Evolutionary conservation across 164 flowering plant genomes (phyloP), one percentile per base, ranked within the genome.

Genomic region (Vitis cinerea): DNA sequence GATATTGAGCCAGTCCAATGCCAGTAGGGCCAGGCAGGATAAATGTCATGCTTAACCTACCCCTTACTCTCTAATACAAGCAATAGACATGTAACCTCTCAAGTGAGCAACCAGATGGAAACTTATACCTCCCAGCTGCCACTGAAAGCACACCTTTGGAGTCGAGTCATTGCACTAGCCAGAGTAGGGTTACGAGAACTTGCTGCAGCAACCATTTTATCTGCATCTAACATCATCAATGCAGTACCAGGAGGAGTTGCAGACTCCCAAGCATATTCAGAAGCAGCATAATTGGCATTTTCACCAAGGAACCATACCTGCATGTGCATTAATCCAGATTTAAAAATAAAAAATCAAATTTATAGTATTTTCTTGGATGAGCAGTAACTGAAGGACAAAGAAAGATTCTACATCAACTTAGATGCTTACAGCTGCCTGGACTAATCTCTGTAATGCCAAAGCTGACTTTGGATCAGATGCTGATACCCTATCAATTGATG

Each of bases 281-380:
- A 96, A 71, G 99, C 99, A 76, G 98, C 98, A 82, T 96, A 96
- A 77, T 95, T 95, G 73, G 98, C 99, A 89, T 95, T 95, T 82
- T 95, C 99, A 50, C 99, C 99, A 77, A 95, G 96, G 81, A 95
- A 95, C 99, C 99, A 95, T 7, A 95, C 99, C 99, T 95, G 78
- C 64, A 78, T 31, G 65, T 50, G n/a, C 7, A 53, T 29, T 10
- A 76, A 10, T 44, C 58, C 63, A 69, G 23, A 63, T n/a, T 63
- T 12, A 6, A 17, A 37, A 11, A 54, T 14, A 50, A 30, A 50
- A 55, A 61, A 62, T 12, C n/a, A 6, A 31, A 44, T 55, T 29
- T 3, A 31, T 17, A 31, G 19, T 16, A 14, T 37, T 50, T 30
- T 44, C 19, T 4, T 16, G 61, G 48, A 6, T 56, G 51, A 15